Percentiles rank a stretch among this genome's conserved stretches.
phyloP scores from a whole-genome alignment of 352 stramenopile species.

The Peronospora farinosa region DNA sequence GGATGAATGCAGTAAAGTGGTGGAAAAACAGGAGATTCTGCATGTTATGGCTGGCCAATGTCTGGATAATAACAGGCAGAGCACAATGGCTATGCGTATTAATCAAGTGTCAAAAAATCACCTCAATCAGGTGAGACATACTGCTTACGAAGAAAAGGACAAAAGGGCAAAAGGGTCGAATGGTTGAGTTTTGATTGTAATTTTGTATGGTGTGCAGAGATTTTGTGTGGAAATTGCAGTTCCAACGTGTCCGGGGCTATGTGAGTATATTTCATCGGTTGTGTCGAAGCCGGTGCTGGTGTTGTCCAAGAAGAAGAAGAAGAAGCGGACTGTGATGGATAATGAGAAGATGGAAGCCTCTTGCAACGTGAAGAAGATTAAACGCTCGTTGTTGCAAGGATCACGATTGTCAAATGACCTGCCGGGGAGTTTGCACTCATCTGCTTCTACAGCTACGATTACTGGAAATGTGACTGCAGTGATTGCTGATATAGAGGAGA shows the following conservation, averaged over 20 bases:
- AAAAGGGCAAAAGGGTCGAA: not conserved
- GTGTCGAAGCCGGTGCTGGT: constrained; percentile 53
- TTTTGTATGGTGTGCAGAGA: constrained; percentile 23
- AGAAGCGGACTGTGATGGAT: constrained; percentile 49
- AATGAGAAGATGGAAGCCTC: constrained; percentile 30
- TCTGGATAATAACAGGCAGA: constrained; percentile 49
- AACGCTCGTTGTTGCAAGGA: constrained; percentile 12
- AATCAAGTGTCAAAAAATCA: constrained; percentile 83
- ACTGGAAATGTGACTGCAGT: constrained; percentile 15
- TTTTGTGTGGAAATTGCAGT: constrained; percentile 58
- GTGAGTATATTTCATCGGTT: constrained; percentile 18
- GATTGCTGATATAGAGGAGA: constrained; percentile 30
- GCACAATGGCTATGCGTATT: constrained; percentile 53
- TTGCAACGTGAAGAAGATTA: constrained; percentile 44
- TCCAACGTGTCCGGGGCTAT: constrained; percentile 29
- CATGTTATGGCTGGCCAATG: constrained; percentile 55
- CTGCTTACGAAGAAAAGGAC: not conserved
- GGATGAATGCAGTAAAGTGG: constrained; percentile 36
- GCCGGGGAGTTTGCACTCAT: constrained; percentile 12
- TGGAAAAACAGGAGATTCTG: constrained; percentile 75
- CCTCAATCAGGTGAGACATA: constrained; percentile 56
- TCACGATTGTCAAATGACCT: constrained; percentile 6
- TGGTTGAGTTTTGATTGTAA: not conserved
- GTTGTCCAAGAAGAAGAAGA: constrained; percentile 71
- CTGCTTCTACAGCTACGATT: constrained; percentile 6